These are phyloP conservation scores for Eimeria sp. DNA, from an alignment of 169 alveolate species.

Conservation along the genomic window DNA sequence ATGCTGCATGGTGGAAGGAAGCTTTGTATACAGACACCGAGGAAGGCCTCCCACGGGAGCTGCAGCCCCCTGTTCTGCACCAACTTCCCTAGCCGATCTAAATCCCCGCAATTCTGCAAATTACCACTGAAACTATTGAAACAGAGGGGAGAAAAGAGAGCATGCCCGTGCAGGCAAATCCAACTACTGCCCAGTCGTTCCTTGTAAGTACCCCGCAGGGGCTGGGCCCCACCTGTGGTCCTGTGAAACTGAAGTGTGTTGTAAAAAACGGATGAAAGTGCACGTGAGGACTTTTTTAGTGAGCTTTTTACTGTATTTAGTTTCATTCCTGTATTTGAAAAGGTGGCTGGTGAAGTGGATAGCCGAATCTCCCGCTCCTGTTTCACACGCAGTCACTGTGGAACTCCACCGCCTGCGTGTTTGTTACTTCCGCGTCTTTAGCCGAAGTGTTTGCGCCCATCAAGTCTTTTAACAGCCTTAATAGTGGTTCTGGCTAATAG, in stretches of 20 bases:
- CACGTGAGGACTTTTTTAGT: background rate
- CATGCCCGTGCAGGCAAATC: background rate
- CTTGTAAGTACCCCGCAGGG: constrained; percentile 18
- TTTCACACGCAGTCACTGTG: background rate
- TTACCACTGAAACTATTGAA: background rate
- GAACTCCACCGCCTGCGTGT: background rate
- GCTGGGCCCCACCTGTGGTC: constrained; percentile 56
- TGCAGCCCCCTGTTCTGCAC: background rate
- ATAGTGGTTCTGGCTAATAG: background rate
- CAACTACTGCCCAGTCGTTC: background rate
- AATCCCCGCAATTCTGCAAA: background rate
- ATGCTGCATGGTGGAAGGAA: constrained; percentile 33
- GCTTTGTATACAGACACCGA: background rate
- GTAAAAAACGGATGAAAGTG: background rate
- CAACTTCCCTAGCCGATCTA: background rate
- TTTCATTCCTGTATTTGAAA: background rate
- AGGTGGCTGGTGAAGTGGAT: background rate
- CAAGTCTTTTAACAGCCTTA: background rate
- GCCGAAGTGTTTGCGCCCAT: background rate
- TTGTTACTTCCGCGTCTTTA: background rate
- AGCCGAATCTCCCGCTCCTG: background rate
- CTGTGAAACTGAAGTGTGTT: background rate
- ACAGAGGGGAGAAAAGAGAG: background rate
- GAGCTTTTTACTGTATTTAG: background rate
- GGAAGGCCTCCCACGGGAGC: constrained; percentile 31